Base-by-base conservation (phyloP, 2,329 filamentous ascomycete genomes). In the Clonostachys solani region DNA sequence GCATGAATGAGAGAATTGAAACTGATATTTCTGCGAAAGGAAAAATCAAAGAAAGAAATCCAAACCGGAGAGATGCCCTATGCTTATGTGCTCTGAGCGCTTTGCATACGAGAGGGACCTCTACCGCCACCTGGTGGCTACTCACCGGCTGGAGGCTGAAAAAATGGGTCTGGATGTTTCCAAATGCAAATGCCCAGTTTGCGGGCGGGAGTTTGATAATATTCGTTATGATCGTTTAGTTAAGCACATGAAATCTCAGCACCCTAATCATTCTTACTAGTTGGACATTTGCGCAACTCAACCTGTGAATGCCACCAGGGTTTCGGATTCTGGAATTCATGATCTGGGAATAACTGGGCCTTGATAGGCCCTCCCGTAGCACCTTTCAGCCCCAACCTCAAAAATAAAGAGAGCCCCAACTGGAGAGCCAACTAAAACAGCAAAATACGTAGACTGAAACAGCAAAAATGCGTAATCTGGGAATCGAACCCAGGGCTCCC, bases 401-500 rank as follows among this genome's bases (percentile, higher is more conserved):
- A 29, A 29, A 29, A 29, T 29, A 10, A 29, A 23, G 7, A 29
- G 23, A 29, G 9, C 7, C 23, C 23, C 23, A 29, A 10, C 23
- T 3, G 23, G 4, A 29, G 23, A 29, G 23, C 23, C 23, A 29
- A 9, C 23, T 29, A 9, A 47, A 35, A 34, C 33, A 48, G 34
- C 46, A 34, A 46, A 29, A 29, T n/a, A n/a, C n/a, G n/a, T n/a
- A n/a, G n/a, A n/a, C n/a, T 29, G 23, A 47, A 35, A 34, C 33
- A 48, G 34, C 46, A 34, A 46, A 29, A 29, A 29, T 60, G 58
- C 58, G 58, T 60, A 50, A 60, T 60, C 59, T 60, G 59, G 59
- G 59, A 61, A 60, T 61, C 59, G 59, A 61, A 61, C 52, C 55
- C 60, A 60, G 60, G 59, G 60, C 59, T 60, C 60, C 58, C 58